Base-by-base conservation (phyloP, 441 rosid species). In the Brassica hybrid region DNA sequence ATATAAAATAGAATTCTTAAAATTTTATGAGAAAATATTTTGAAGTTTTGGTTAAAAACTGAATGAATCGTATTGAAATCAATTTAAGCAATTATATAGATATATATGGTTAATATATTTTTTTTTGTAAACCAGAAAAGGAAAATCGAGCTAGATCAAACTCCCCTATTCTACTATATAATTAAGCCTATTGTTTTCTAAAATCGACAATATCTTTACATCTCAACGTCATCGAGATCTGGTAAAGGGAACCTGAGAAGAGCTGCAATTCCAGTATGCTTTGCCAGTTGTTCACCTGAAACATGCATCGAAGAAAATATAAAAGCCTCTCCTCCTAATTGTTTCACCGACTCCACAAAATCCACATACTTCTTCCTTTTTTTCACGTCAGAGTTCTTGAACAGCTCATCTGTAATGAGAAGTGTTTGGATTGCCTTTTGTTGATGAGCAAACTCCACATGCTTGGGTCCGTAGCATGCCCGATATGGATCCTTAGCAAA, bases 401-500 rank as follows among this genome's bases (percentile, higher is more conserved):
- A 21, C 75, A 76, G 91, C 70, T 91, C 95, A 11, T 93, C 99
- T 8, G 99, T 93, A 59, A 95, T 79, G 57, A 95, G 96, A 73
- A 95, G 98, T 18, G 93, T 91, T 81, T 93, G 98, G 67, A 96
- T 82, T 16, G 99, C 99, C 95, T 92, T 80, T 80, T 93, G 88
- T 67, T 93, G 98, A 83, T 95, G 89, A 74, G 98, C 98, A 74
- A 96, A 87, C 83, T 93, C 97, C 25, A 96, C 99, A 54, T 96
- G 99, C 84, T 93, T 96, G 62, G 95, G 97, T 68, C 99, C 98
- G 64, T 92, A 91, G 82, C 99, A 96, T 72, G 98, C 97, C 19
- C 97, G 95, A 67, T 81, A 77, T 1, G 89, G 82, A 69, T 93
- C 99, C 97, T 95, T 68, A 12, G 67, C 58, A 52, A 54, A 4